Conservation (phyloP, 2,329 filamentous ascomycete genomes). For the Trichoderma endophyticum region DNA sequence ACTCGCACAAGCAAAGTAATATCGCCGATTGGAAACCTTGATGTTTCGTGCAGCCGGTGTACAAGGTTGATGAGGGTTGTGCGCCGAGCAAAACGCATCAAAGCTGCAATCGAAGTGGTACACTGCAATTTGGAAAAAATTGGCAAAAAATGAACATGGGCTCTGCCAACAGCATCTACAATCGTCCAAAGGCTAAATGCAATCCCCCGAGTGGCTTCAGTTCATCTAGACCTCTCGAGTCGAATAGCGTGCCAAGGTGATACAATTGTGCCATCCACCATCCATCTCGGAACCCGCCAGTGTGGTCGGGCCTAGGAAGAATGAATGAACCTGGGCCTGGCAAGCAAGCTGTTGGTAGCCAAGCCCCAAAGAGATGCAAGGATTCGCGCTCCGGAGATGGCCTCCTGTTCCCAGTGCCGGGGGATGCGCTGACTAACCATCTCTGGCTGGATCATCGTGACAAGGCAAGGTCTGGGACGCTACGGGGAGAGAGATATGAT, state of each 20-base stretch:
- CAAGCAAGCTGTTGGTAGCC: background rate
- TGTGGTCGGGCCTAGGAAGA: background rate
- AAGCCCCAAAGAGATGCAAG: background rate
- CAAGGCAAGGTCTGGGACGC: background rate
- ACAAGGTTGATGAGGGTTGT: background rate
- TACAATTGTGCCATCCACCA: background rate
- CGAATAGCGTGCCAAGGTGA: background rate
- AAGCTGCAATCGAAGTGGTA: background rate
- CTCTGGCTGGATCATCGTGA: background rate
- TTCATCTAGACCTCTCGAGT: background rate
- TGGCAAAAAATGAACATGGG: background rate
- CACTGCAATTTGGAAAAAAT: background rate
- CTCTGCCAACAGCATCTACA: background rate
- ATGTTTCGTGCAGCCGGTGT: background rate
- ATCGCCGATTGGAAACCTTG: background rate
- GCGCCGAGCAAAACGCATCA: background rate
- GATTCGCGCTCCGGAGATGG: background rate
- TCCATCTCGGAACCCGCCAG: background rate
- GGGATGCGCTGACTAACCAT: background rate
- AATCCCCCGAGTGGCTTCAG: background rate
- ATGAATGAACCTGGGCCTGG: background rate
- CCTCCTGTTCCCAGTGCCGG: background rate
- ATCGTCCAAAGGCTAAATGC: background rate
- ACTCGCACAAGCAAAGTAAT: background rate
- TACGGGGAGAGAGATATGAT: background rate